A percentile compares a stretch with the other conserved stretches of the same genome.
These are phyloP conservation scores for Moricandia arvensis DNA, from an alignment of 345 rosid species.

Conservation along the genomic window DNA sequence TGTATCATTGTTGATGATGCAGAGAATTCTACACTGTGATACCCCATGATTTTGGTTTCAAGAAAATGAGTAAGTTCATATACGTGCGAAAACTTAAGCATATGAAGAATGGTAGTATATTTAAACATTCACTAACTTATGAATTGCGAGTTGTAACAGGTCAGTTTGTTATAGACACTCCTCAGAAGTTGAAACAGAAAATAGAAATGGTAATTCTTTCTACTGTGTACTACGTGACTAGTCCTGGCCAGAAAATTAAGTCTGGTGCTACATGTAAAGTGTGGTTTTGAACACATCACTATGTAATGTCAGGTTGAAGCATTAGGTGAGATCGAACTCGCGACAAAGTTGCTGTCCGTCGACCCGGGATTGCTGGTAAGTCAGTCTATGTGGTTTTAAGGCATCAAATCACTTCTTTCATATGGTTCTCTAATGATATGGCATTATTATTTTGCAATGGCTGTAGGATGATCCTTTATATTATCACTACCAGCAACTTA, in stretches of 20 bases:
- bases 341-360: constrained; percentile 68
- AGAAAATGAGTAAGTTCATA: constrained; percentile 70
- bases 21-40: constrained; percentile 89
- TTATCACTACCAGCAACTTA: constrained; percentile 60
- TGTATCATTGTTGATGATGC: constrained; percentile 36
- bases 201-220: constrained; percentile 69
- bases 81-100: background rate
- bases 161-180: constrained; percentile 81
- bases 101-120: background rate
- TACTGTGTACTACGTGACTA: constrained; percentile 12
- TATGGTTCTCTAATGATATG: background rate
- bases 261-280: background rate
- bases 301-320: constrained; percentile 69
- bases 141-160: constrained; percentile 51
- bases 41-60: constrained; percentile 91
- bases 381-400: background rate
- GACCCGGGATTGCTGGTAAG: constrained; percentile 54
- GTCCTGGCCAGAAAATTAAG: background rate
- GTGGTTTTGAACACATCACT: constrained; percentile 18
- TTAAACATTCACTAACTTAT: constrained; percentile 15
- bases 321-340: constrained; percentile 83
- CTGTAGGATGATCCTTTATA: constrained; percentile 77
- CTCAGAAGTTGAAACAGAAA: constrained; percentile 76
- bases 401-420: background rate
- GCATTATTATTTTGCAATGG: background rate